Conservation (phyloP, 305 asterid species). For the Nicotiana rustica region DNA sequence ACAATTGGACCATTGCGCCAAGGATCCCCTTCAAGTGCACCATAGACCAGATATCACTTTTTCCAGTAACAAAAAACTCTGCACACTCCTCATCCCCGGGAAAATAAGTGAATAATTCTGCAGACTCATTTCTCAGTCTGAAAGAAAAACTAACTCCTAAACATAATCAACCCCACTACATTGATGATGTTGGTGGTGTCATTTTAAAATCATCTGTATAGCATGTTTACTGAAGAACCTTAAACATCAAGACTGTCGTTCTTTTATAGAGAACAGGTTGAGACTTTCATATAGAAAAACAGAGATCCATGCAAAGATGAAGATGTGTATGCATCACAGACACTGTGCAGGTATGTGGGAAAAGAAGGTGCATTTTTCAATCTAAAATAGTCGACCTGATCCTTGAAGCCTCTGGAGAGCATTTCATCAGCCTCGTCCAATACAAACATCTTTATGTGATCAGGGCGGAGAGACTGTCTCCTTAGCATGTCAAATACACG, state of each 20-base stretch:
- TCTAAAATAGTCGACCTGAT: slow-evolving; percentile 34
- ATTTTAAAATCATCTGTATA: neutral
- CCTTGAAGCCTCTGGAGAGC: slow-evolving; percentile 49
- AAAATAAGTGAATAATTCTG: neutral
- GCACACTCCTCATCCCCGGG: neutral
- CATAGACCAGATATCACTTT: neutral
- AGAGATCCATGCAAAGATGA: neutral
- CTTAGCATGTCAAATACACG: slow-evolving; percentile 46
- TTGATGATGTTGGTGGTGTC: neutral
- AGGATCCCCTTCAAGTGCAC: neutral
- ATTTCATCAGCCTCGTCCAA: slow-evolving; percentile 46
- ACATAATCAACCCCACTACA: neutral
- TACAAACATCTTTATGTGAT: slow-evolving; percentile 43
- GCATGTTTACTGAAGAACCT: neutral
- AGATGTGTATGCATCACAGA: neutral
- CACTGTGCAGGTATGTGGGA: neutral
- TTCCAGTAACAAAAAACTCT: neutral
- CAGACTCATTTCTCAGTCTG: neutral
- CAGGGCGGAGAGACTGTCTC: slow-evolving; percentile 45
- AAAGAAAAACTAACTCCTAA: neutral
- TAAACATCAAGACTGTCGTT: neutral
- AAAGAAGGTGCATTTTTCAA: neutral
- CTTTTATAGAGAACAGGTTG: neutral
- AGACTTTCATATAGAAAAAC: neutral
- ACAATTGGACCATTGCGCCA: no score